phyloP scores from a whole-genome alignment of 768 basidiomycete genomes.

The Kwoniella botswanensis region DNA sequence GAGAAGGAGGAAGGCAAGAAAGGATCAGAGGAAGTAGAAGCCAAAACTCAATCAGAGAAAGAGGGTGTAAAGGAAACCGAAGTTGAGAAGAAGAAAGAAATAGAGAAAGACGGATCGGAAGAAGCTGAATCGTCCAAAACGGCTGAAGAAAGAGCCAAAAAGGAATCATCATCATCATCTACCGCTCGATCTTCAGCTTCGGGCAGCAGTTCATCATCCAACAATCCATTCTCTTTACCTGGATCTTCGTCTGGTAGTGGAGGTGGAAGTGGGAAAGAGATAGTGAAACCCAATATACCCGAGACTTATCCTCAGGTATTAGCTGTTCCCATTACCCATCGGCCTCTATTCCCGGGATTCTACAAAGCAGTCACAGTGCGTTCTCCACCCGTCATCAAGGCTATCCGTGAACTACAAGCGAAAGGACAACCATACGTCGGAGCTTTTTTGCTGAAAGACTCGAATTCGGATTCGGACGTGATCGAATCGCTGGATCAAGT shows the following conservation, averaged over 20 bases:
- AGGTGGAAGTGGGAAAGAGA: slow-evolving; percentile 34
- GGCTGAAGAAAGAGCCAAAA: slow-evolving; percentile 37
- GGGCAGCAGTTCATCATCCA: slow-evolving; percentile 18
- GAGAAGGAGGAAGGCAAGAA: slow-evolving; percentile 19
- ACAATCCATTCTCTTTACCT: slow-evolving; percentile 16
- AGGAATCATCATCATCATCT: slow-evolving; percentile 17
- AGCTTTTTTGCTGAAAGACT: slow-evolving; percentile 94
- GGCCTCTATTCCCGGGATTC: slow-evolving; percentile 95
- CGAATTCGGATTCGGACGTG: slow-evolving; percentile 86
- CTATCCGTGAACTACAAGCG: slow-evolving; percentile 95
- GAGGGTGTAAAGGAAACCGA: neutral
- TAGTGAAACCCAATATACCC: slow-evolving; percentile 80
- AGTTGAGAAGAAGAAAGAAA: neutral
- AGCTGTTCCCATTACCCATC: slow-evolving; percentile 90
- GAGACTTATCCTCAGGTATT: slow-evolving; percentile 91
- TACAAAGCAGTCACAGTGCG: slow-evolving; percentile 96
- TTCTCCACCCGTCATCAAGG: slow-evolving; percentile 86
- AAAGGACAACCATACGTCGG: slow-evolving; percentile 97
- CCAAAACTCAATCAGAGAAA: neutral
- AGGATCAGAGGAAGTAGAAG: neutral
- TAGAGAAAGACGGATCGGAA: neutral
- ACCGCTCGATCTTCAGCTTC: slow-evolving; percentile 23
- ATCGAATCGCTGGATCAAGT: slow-evolving; percentile 87
- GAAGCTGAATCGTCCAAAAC: slow-evolving; percentile 37
- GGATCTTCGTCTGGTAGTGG: slow-evolving; percentile 24